Percentiles rank a stretch among this genome's conserved stretches.
These are phyloP conservation scores for Russula vinacea DNA, from an alignment of 768 basidiomycete genomes.

Conservation along the genomic window DNA sequence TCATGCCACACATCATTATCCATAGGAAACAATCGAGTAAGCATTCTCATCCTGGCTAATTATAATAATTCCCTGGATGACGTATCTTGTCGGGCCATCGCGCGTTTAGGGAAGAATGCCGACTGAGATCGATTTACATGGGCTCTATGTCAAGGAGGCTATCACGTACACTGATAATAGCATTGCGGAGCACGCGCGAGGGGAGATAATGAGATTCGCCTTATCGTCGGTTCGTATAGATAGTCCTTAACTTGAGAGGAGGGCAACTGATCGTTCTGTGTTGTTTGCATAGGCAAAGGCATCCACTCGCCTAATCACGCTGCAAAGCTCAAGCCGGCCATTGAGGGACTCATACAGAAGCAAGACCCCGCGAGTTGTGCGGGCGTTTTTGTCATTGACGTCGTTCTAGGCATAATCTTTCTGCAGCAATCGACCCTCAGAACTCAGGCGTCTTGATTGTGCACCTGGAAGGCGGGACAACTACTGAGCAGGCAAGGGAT, in stretches of 20 bases:
- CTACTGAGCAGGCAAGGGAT: slow-evolving; percentile 24
- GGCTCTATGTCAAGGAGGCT: slow-evolving; percentile 91
- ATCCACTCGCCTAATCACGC: slow-evolving; percentile 72
- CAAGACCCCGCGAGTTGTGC: slow-evolving; percentile 35
- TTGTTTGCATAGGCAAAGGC: slow-evolving; percentile 62
- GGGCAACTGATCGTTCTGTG: background rate
- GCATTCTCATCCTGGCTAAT: background rate
- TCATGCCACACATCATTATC: background rate
- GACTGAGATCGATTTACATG: slow-evolving; percentile 86
- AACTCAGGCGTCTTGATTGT: slow-evolving; percentile 87
- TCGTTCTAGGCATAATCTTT: slow-evolving; percentile 61
- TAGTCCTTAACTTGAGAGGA: background rate
- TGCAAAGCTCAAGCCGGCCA: slow-evolving; percentile 89
- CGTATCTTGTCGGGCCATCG: background rate
- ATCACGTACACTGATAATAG: slow-evolving; percentile 68
- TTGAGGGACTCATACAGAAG: slow-evolving; percentile 84
- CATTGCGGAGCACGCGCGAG: slow-evolving; percentile 59
- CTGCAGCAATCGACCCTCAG: slow-evolving; percentile 69
- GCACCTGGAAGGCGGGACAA: slow-evolving; percentile 49
- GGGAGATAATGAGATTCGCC: slow-evolving; percentile 61
- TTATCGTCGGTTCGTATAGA: slow-evolving; percentile 75
- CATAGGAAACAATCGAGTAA: slow-evolving; percentile 73
- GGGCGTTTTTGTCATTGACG: background rate
- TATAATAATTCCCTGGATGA: background rate
- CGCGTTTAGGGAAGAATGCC: slow-evolving; percentile 53